Percentiles rank a stretch among this genome's conserved stretches.
Conservation (phyloP, 352 stramenopile genomes). For the Phytophthora constricta region DNA sequence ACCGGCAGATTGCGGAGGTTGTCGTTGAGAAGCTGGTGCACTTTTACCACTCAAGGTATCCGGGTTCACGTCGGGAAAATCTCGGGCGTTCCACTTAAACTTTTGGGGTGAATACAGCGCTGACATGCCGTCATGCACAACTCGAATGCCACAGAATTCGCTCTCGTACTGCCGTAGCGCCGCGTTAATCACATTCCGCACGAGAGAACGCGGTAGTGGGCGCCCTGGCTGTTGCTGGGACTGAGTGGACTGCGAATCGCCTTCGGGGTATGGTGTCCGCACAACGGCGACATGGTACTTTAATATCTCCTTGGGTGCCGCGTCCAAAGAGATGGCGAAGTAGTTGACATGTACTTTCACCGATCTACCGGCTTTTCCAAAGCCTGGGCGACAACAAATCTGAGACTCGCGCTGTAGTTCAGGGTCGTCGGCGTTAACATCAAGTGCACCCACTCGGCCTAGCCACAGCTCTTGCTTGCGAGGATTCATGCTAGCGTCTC, state of each 20-base stretch:
- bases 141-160: constrained; percentile 49
- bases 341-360: constrained; percentile 60
- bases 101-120: constrained; percentile 51
- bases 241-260: constrained; percentile 32
- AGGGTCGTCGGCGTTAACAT: constrained; percentile 33
- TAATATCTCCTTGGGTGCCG: constrained; percentile 51
- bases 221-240: constrained; percentile 22
- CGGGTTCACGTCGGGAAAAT: constrained; percentile 56
- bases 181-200: constrained; percentile 62
- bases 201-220: constrained; percentile 43
- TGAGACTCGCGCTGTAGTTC: constrained; percentile 34
- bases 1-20: constrained; percentile 5
- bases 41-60: constrained; percentile 21
- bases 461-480: constrained; percentile 50
- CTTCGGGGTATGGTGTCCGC: constrained; percentile 28
- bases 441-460: constrained; percentile 25
- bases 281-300: constrained; percentile 72
- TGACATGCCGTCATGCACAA: constrained; percentile 64
- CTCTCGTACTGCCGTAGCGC: constrained; percentile 48
- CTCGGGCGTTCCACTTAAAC: constrained; percentile 51
- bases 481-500: constrained; percentile 51
- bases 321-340: constrained; percentile 56
- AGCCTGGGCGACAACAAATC: constrained; percentile 49
- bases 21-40: constrained; percentile 11
- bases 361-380: constrained; percentile 31